Evolutionary conservation across 2,329 filamentous ascomycete species (phyloP), one percentile per base, ranked within the genome.

Genomic region (Neobulgaria alba): DNA sequence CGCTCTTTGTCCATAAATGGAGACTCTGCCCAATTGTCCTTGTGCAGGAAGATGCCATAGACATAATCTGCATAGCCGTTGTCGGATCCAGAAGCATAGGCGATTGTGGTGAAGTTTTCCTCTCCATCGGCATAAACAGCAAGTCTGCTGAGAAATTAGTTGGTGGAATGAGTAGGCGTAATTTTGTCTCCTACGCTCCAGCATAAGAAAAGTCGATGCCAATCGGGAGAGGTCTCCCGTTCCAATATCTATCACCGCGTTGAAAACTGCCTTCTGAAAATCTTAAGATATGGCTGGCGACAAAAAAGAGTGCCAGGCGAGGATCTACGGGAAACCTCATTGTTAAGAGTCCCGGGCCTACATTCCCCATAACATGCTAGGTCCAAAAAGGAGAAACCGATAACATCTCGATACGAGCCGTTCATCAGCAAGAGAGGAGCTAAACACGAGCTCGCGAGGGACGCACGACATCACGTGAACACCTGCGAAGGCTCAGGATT

Each of bases 261-360:
- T 42, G 10, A 12, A 40, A 43, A 17, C 15, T 4, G 19, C 26
- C 21, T 72, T 68, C 43, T 66, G 23, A n/a, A n/a, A n/a, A n/a
- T n/a, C n/a, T n/a, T n/a, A n/a, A n/a, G n/a, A n/a, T n/a, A n/a
- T n/a, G n/a, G n/a, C n/a, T n/a, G n/a, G n/a, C n/a, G n/a, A n/a
- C n/a, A n/a, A n/a, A n/a, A n/a, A n/a, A n/a, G n/a, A n/a, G n/a
- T n/a, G n/a, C n/a, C n/a, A n/a, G n/a, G n/a, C n/a, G n/a, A n/a
- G n/a, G n/a, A n/a, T n/a, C n/a, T n/a, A n/a, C n/a, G n/a, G n/a
- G n/a, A n/a, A n/a, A n/a, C n/a, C n/a, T n/a, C n/a, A n/a, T n/a
- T n/a, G n/a, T n/a, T n/a, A n/a, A n/a, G n/a, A n/a, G n/a, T n/a
- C n/a, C n/a, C n/a, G n/a, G n/a, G n/a, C n/a, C n/a, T n/a, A n/a